Evolutionary conservation across 2,329 filamentous ascomycete genomes (phyloP).

Genomic region (Piedraia hortae): DNA sequence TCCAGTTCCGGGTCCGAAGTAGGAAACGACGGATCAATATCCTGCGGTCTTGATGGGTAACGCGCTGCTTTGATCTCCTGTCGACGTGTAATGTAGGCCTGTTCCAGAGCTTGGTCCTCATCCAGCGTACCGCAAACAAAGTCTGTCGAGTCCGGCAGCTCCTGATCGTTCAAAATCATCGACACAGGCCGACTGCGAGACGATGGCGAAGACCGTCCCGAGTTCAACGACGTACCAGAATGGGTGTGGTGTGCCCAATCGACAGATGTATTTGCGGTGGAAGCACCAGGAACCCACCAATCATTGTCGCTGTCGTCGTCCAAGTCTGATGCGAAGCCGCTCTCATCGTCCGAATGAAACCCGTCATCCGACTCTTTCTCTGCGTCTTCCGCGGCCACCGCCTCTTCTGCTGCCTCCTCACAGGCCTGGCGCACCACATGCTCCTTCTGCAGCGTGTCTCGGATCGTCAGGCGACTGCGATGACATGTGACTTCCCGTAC

Average conservation of each 20-base stretch:
- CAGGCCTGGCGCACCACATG: conserved; percentile 63
- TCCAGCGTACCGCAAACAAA: conserved; percentile 97
- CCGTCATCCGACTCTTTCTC: conserved; percentile 31
- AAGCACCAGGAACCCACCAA: conserved; percentile 36
- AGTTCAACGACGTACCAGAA: conserved; percentile 25
- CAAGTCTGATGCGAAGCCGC: conserved; percentile 42
- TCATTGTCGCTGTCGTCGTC: conserved; percentile 40
- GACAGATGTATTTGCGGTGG: conserved; percentile 26
- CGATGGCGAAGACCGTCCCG: conserved; percentile 7
- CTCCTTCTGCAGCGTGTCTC: conserved; percentile 74
- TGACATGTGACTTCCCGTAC: conserved; percentile 40
- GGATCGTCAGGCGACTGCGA: conserved; percentile 51
- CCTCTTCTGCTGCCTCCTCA: conserved; percentile 79
- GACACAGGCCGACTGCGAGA: conserved; percentile 10
- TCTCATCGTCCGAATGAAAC: conserved; percentile 58
- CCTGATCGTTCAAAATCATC: conserved; percentile 24
- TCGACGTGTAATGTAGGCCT: conserved; percentile 66
- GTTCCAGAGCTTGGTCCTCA: conserved; percentile 81
- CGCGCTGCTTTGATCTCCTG: conserved; percentile 59
- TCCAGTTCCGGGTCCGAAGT: conserved; percentile 73
- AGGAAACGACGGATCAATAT: conserved; percentile 92
- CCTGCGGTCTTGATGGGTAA: conserved; percentile 65
- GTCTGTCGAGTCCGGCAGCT: conserved; percentile 87
- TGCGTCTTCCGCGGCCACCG: conserved; percentile 33
- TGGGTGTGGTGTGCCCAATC: conserved; percentile 25